Evolutionary conservation across 2,329 filamentous ascomycete species (phyloP).

Genomic region (Iodosphaeria phyllophila): DNA sequence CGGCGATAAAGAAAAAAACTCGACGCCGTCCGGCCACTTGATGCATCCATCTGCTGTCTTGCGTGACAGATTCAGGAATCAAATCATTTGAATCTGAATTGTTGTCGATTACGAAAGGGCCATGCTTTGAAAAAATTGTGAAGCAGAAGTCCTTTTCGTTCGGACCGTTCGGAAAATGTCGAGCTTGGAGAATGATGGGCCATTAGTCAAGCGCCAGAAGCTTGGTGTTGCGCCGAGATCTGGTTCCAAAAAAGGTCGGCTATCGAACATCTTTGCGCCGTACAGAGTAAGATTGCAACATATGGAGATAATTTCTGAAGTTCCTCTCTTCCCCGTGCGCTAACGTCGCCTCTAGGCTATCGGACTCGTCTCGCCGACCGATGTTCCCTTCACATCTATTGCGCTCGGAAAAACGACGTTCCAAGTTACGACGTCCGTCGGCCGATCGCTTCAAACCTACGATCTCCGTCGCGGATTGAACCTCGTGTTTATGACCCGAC

Average conservation of each 20-base stretch:
- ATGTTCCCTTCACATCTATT: conserved; percentile 75
- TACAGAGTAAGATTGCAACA: conserved; percentile 51
- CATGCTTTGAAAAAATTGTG: background rate
- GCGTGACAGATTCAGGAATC: too few species aligned
- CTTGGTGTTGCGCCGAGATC: conserved; percentile 23
- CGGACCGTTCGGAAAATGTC: conserved; percentile 24
- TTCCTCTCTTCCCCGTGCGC: too few species aligned
- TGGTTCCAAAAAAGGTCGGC: conserved; percentile 27
- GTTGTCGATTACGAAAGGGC: too few species aligned
- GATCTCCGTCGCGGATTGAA: conserved; percentile 80
- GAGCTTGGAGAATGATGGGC: conserved; percentile 38
- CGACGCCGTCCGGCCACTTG: too few species aligned
- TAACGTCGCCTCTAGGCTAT: conserved; percentile 45
- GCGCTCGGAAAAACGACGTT: conserved; percentile 88
- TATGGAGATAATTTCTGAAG: background rate
- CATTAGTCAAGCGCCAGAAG: conserved; percentile 63
- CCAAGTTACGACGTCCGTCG: conserved; percentile 91
- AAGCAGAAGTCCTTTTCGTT: background rate
- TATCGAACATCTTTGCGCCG: conserved; percentile 79
- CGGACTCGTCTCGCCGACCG: conserved; percentile 78
- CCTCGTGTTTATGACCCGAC: conserved; percentile 81
- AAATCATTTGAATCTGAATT: too few species aligned
- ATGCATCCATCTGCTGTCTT: too few species aligned
- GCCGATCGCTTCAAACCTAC: conserved; percentile 83
- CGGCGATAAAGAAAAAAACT: too few species aligned